Evolutionary conservation across 768 basidiomycete species (phyloP), one percentile per base, ranked within the genome.

Genomic region (Albatrellus ellisii): DNA sequence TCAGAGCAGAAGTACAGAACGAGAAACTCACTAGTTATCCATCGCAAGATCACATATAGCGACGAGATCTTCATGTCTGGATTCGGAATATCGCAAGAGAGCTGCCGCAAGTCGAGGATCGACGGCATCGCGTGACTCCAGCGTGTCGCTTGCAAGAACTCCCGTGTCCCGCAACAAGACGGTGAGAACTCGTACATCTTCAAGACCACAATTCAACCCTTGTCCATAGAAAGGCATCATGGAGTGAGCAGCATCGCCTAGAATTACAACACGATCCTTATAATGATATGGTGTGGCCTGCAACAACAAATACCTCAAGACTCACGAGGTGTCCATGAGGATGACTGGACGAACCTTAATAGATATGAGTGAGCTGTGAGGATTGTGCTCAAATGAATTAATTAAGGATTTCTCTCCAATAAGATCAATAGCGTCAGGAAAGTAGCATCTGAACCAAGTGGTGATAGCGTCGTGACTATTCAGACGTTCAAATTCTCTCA

Each of bases 211-310:
- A 57, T 99, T 99, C 52, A 98, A 72, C 31, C 94, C 94, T 69
- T 99, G 94, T 32, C 94, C 86, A 58, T 85, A 91, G 65, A 91
- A 92, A 48, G 94, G 92, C n/a, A 92, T 91, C 91, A 98, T 97
- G 32, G 89, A 84, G 61, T 99, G 94, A 9, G 90, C 88, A 29
- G 94, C 83, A 61, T 99, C 94, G 42, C 94, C 94, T 38, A 99
- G 63, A 42, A 98, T 73, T 28, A 98, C 70, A 48, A 69, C 88
- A 52, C 85, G 73, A 64, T 89, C 87, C 62, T 74, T 72, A 68
- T 88, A 89, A 61, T 95, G 89, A 62, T 91, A 92, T 38, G 89
- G 90, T 45, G 69, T 77, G 52, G 77, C 72, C 90, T 92, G 50
- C 45, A 42, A n/a, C n/a, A 36, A 48, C 42, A 17, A 15, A n/a